These are phyloP conservation scores for Zasmidium angulare DNA, from an alignment of 2,329 filamentous ascomycete species.

Conservation along the genomic window DNA sequence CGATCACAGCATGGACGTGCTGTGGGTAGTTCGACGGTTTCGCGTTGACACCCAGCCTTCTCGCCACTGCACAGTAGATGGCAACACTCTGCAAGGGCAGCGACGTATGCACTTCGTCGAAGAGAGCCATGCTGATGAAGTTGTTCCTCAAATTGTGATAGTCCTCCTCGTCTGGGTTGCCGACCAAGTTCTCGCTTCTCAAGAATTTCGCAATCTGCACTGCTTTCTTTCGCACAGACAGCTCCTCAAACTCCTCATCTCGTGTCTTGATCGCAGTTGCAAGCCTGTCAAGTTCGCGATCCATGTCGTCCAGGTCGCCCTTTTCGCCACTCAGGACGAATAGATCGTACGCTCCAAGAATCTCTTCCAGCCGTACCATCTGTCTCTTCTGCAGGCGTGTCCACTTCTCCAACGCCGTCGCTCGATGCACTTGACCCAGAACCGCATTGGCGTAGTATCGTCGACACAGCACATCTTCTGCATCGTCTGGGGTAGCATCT, in stretches of 20 bases:
- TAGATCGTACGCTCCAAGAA: constrained; percentile 81
- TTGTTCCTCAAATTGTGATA: constrained; percentile 85
- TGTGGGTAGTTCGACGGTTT: constrained; percentile 78
- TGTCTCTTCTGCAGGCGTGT: constrained; percentile 53
- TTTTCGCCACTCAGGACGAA: constrained; percentile 74
- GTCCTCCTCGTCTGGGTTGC: constrained; percentile 59
- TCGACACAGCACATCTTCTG: constrained; percentile 74
- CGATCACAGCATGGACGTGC: constrained; percentile 80
- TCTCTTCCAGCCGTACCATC: constrained; percentile 65
- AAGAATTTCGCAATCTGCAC: constrained; percentile 69
- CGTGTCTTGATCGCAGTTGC: constrained; percentile 56
- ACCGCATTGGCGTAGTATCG: constrained; percentile 73
- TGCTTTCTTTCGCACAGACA: constrained; percentile 68
- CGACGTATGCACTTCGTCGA: constrained; percentile 70
- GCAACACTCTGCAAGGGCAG: constrained; percentile 82
- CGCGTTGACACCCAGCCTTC: constrained; percentile 71
- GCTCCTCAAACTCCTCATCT: constrained; percentile 53
- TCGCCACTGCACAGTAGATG: constrained; percentile 80
- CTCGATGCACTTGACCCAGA: constrained; percentile 77
- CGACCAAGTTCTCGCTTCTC: constrained; percentile 65
- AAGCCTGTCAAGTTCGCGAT: constrained; percentile 63
- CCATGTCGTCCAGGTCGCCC: constrained; percentile 68
- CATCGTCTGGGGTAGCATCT: constrained; percentile 57
- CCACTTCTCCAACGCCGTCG: constrained; percentile 78
- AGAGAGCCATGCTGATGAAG: constrained; percentile 79